Evolutionary conservation across 805 yeast genomes (phyloP), one percentile per base, ranked within the genome.

Genomic region (Ogataea nakhonphanomensis): DNA sequence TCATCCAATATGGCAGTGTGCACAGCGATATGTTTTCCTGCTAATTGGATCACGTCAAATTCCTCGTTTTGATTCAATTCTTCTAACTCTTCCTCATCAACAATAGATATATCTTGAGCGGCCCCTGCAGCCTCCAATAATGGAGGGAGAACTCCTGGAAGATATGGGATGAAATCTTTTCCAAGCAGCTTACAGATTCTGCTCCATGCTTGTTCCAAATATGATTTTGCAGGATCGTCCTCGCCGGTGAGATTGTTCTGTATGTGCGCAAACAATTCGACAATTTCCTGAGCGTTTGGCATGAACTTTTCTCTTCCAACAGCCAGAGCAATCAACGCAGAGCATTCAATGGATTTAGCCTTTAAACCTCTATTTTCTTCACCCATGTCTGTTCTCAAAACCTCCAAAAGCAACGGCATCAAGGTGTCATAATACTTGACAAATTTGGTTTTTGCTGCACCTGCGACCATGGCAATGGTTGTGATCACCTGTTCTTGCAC

Each of bases 401-500:
- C 95, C 46, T 83, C 79, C 42, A 89, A 67, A 46, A 91, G 70
- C 50, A 88, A 67, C 12, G 96, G 96, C 95, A 93, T 91, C 61
- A 93, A 73, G 1, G 96, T 84, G 60, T 89, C 96, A 61, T 90
- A 93, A 61, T 93, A 93, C 66, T 90, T 91, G 53, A 79, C 73
- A 59, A 93, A 93, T 57, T 84, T 84, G 47, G 74, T 74, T 63
- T 88, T 88, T 3, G 98, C 96, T 11, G 96, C 95, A 65, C 91
- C 98, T 2, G 99, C 99, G 50, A 91, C 90, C 51, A 90, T 86
- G 14, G 98, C 96, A 62, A 93, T 90, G 0, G 98, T 93, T 8
- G 98, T 90, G 43, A 93, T 73, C 11, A 90, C 97, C 68, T 93
- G 99, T 59, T 93, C 99, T 66, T 93, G 98, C 33, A 93, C 96